Percentiles rank a stretch among this genome's conserved stretches.
Evolutionary conservation across 495 filamentous ascomycete species (phyloP).

Genomic region (Neurospora terricola): DNA sequence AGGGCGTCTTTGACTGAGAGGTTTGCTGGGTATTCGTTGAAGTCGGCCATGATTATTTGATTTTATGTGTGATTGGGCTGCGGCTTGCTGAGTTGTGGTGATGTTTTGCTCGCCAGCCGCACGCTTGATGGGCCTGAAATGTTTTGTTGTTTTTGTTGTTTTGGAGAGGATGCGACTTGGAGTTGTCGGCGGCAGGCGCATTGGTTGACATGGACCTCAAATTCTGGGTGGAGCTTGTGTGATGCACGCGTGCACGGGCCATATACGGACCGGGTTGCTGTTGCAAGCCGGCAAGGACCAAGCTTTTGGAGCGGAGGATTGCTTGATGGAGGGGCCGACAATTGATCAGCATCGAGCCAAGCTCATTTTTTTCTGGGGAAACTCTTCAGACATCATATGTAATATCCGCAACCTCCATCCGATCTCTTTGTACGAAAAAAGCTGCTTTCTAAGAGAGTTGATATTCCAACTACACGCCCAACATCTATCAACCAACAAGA

Average conservation of each 20-base stretch:
- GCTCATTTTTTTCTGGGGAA: background rate
- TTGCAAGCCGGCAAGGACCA: background rate
- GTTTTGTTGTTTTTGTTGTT: background rate
- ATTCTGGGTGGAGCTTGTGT: background rate
- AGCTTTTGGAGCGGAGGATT: background rate
- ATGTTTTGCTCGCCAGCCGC: background rate
- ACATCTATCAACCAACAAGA: background rate
- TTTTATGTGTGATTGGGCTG: background rate
- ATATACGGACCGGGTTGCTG: background rate
- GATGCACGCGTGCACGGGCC: background rate
- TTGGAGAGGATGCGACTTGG: background rate
- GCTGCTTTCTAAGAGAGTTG: background rate
- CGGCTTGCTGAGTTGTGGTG: background rate
- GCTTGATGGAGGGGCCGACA: background rate
- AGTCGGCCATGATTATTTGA: constrained; percentile 40
- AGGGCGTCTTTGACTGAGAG: constrained; percentile 47
- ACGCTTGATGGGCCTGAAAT: background rate
- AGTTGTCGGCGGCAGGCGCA: background rate
- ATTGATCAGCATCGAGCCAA: background rate
- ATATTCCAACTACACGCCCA: background rate
- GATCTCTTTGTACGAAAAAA: background rate
- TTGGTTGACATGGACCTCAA: background rate
- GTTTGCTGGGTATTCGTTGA: constrained; percentile 47
- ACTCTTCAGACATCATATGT: no score
- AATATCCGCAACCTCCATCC: no score